Conservation (phyloP, 768 basidiomycete species). For the Mrakia frigida region DNA sequence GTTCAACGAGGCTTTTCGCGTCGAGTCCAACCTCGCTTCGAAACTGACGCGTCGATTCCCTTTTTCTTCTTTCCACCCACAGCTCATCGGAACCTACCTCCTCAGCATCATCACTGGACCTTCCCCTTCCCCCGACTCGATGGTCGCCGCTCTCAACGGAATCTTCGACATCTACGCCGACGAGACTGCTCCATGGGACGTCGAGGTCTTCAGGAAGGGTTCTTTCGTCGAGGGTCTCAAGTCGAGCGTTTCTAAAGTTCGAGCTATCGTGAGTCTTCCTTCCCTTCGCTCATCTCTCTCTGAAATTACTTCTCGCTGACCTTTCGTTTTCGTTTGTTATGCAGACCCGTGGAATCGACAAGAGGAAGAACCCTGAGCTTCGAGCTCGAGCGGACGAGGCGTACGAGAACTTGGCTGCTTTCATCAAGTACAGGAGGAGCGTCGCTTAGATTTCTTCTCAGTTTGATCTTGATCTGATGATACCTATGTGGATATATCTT, state of each 20-base stretch:
- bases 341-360: constrained; percentile 46
- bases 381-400: constrained; percentile 46
- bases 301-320: not conserved
- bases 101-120: constrained; percentile 34
- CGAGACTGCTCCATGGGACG: constrained; percentile 70
- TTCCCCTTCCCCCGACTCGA: constrained; percentile 53
- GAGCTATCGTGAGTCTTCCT: constrained; percentile 41
- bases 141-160: constrained; percentile 72
- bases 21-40: not conserved
- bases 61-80: not conserved
- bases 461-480: not conserved
- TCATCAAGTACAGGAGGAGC: constrained; percentile 46
- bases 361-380: constrained; percentile 44
- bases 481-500: no score
- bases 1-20: not conserved
- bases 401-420: constrained; percentile 47
- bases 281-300: not conserved
- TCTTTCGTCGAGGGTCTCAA: constrained; percentile 55
- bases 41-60: not conserved
- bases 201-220: constrained; percentile 65
- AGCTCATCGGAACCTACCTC: constrained; percentile 43
- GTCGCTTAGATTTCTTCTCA: not conserved
- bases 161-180: constrained; percentile 92
- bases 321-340: not conserved
- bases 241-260: constrained; percentile 39